A percentile compares a stretch with the other conserved stretches of the same genome.
Conservation (phyloP, 345 rosid genomes). For the Rubroshorea leprosula region DNA sequence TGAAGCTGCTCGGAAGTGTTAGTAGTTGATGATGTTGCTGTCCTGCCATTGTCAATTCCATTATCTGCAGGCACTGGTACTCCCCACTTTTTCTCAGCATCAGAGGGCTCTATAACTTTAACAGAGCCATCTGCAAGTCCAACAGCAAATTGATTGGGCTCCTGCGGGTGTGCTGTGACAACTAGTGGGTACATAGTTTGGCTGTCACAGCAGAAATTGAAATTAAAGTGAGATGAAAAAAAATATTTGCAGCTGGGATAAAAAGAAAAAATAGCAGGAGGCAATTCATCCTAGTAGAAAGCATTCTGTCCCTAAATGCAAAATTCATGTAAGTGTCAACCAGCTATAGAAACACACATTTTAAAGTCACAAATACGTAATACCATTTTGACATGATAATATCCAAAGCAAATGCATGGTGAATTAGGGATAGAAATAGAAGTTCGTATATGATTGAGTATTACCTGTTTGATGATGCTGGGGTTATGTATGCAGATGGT, state of each 20-base stretch:
- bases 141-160: constrained; percentile 58
- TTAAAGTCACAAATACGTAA: not conserved
- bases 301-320: not conserved
- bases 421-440: not conserved
- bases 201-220: constrained; percentile 19
- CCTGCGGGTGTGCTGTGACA: constrained; percentile 65
- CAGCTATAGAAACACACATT: too few species aligned
- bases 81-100: constrained; percentile 54
- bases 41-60: constrained; percentile 34
- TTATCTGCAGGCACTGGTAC: constrained; percentile 37
- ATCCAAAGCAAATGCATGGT: not conserved
- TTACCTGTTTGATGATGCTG: constrained; percentile 26
- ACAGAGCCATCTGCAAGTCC: constrained; percentile 65
- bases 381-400: not conserved
- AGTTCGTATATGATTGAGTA: not conserved
- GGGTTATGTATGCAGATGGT: constrained; percentile 36
- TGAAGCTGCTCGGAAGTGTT: constrained; percentile 44
- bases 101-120: constrained; percentile 60
- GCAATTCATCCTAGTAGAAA: not conserved
- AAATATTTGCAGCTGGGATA: not conserved
- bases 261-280: not conserved
- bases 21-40: constrained; percentile 37
- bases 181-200: constrained; percentile 41
- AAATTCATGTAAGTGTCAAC: not conserved
- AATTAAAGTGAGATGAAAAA: not conserved